Evolutionary conservation across 129 eudicot genomes (phyloP).

Genomic region (Arctium lappa): DNA sequence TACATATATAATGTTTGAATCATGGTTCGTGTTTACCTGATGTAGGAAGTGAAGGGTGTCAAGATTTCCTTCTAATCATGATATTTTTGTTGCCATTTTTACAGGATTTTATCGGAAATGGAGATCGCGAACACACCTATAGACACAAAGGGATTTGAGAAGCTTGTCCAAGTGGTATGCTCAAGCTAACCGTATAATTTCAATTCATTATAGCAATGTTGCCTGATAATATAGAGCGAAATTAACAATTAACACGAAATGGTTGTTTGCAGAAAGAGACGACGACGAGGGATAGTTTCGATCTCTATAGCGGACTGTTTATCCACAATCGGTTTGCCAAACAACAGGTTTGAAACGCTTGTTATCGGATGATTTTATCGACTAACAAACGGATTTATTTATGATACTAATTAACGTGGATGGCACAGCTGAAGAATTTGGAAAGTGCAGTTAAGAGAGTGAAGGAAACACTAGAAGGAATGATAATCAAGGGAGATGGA

Average conservation of each 20-base stretch:
- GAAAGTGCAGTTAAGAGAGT: constrained; percentile 59
- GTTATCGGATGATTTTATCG: background rate
- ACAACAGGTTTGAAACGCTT: constrained; percentile 41
- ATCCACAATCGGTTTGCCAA: constrained; percentile 61
- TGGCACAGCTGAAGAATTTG: constrained; percentile 42
- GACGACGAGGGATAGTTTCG: constrained; percentile 54
- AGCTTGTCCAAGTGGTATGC: constrained; percentile 61
- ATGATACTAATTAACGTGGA: background rate
- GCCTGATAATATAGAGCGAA: background rate
- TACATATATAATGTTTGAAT: background rate
- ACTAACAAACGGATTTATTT: background rate
- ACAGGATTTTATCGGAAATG: constrained; percentile 64
- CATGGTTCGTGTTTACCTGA: background rate
- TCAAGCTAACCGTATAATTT: constrained; percentile 1
- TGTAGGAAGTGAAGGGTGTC: background rate
- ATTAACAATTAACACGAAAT: constrained; percentile 13
- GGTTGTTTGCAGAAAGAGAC: constrained; percentile 51
- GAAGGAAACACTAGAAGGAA: constrained; percentile 42
- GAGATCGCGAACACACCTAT: constrained; percentile 54
- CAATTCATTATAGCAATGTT: background rate
- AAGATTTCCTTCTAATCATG: background rate
- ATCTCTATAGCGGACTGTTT: constrained; percentile 59
- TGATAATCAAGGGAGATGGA: constrained; percentile 24
- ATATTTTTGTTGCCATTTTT: background rate
- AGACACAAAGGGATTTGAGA: constrained; percentile 71